Conservation (phyloP, 2,329 filamentous ascomycete species). For the Tricladium varicosporioides region DNA sequence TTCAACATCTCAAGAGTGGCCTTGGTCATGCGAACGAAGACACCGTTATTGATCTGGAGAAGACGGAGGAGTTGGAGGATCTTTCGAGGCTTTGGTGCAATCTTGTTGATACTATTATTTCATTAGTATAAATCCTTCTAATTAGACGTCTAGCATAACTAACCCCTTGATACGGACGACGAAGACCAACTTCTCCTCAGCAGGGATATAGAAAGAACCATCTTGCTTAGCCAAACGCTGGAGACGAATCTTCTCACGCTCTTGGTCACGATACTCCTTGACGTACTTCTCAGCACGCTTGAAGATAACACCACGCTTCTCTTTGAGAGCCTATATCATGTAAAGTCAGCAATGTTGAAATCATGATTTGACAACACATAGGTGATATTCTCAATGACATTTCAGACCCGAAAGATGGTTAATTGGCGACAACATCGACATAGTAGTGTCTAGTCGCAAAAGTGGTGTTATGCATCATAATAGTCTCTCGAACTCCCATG, state of each 20-base stretch:
- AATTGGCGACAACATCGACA: slow-evolving; percentile 97
- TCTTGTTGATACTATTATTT: slow-evolving; percentile 96
- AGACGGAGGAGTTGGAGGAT: slow-evolving; percentile 99
- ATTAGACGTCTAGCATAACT: slow-evolving; percentile 29
- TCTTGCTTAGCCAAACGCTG: slow-evolving; percentile 84
- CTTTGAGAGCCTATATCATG: slow-evolving; percentile 80
- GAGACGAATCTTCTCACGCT: slow-evolving; percentile 98
- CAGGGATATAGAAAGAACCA: slow-evolving; percentile 90
- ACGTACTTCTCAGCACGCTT: slow-evolving; percentile 99
- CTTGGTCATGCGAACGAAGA: slow-evolving; percentile 98
- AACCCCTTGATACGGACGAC: slow-evolving; percentile 98
- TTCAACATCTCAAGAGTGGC: slow-evolving; percentile 96
- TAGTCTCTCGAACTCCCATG: slow-evolving; percentile 36
- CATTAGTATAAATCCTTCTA: slow-evolving; percentile 18
- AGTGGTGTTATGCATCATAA: slow-evolving; percentile 85
- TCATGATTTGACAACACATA: slow-evolving; percentile 17
- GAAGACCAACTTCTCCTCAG: slow-evolving; percentile 95
- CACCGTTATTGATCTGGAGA: slow-evolving; percentile 99
- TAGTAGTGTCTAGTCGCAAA: slow-evolving; percentile 79
- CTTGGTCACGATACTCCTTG: slow-evolving; percentile 97
- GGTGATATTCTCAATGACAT: slow-evolving; percentile 28
- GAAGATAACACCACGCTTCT: slow-evolving; percentile 99
- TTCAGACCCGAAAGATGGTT: slow-evolving; percentile 99
- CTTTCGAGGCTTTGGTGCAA: slow-evolving; percentile 99
- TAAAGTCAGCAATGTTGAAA: slow-evolving; percentile 37